A percentile compares a stretch with the other conserved stretches of the same genome.
Evolutionary conservation across 31 red algal species (phyloP).

Genomic region (Odonthalia washingtoniensis): DNA sequence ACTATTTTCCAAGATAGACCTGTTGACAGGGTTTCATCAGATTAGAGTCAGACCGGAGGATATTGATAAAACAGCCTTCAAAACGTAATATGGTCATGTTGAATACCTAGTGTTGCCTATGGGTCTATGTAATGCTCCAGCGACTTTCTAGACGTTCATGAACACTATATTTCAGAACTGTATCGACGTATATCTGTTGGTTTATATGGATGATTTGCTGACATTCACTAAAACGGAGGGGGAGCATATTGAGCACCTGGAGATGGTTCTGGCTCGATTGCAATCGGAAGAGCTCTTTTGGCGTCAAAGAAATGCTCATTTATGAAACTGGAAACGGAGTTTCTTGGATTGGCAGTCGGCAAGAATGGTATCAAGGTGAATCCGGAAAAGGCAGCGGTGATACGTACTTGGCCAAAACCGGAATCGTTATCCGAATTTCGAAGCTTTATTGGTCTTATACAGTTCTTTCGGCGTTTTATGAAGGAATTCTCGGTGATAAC

Average conservation of each 20-base stretch:
- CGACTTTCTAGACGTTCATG: constrained; percentile 3
- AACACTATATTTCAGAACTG: not conserved
- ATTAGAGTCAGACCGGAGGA: constrained; percentile 28
- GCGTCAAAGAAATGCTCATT: constrained; percentile 1
- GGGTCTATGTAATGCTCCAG: constrained; percentile 16
- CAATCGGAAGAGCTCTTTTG: not conserved
- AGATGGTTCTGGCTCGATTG: not conserved
- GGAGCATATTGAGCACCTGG: not conserved
- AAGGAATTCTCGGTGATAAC: not conserved
- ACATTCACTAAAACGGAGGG: not conserved
- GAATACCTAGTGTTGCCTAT: constrained; percentile 20
- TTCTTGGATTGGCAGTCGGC: constrained; percentile 9
- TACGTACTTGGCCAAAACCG: not conserved
- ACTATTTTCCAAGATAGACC: not conserved
- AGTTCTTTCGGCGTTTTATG: not conserved
- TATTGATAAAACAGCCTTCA: constrained; percentile 20
- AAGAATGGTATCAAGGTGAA: constrained; percentile 8
- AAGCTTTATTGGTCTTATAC: not conserved
- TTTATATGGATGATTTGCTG: constrained; percentile 23
- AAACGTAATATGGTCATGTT: constrained; percentile 19
- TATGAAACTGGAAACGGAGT: constrained; percentile 26
- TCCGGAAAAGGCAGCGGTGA: not conserved
- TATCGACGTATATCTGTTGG: constrained; percentile 6
- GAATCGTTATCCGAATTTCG: not conserved
- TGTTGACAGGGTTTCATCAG: constrained; percentile 10